A percentile compares a stretch with the other conserved stretches of the same genome.
These are phyloP conservation scores for Lophium mytilinum DNA, from an alignment of 495 filamentous ascomycete genomes.

Conservation along the genomic window DNA sequence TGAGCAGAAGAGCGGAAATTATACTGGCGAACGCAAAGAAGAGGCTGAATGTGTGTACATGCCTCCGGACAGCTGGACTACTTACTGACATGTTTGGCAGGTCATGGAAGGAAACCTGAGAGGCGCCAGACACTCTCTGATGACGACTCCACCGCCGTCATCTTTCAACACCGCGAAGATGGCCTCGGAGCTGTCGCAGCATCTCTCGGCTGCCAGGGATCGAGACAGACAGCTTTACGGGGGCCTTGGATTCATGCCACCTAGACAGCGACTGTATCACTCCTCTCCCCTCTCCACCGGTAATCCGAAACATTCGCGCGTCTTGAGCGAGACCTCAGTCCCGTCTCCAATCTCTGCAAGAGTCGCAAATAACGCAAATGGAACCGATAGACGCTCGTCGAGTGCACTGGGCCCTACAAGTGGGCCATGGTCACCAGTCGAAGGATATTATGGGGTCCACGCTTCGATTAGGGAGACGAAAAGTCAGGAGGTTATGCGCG, in stretches of 20 bases:
- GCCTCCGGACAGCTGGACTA: background rate
- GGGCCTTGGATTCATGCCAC: conserved; percentile 18
- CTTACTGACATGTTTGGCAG: conserved; percentile 38
- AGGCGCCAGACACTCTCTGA: conserved; percentile 65
- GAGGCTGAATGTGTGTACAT: conserved; percentile 64
- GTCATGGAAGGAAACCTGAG: conserved; percentile 86
- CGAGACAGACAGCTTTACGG: conserved; percentile 17
- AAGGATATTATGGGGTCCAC: conserved; percentile 13
- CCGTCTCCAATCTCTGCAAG: conserved; percentile 16
- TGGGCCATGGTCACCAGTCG: conserved; percentile 21
- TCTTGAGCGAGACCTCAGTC: conserved; percentile 27
- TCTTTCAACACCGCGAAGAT: conserved; percentile 17
- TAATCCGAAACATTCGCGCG: conserved; percentile 27
- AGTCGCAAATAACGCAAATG: conserved; percentile 1
- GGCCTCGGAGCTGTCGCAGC: conserved; percentile 16
- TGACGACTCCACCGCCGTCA: conserved; percentile 16
- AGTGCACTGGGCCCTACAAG: conserved; percentile 22
- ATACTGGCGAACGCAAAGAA: conserved; percentile 88
- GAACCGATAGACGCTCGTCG: conserved; percentile 17
- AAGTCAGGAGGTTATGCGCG: conserved; percentile 20
- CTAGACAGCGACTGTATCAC: conserved; percentile 5
- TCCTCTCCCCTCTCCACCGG: conserved; percentile 20
- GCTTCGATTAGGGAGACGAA: conserved; percentile 20
- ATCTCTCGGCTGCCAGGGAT: conserved; percentile 16
- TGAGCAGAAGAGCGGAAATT: conserved; percentile 76